Percentiles rank a stretch among this genome's conserved stretches.
These are phyloP conservation scores for Rubroboletus satanas DNA, from an alignment of 768 basidiomycete species.

Conservation along the genomic window DNA sequence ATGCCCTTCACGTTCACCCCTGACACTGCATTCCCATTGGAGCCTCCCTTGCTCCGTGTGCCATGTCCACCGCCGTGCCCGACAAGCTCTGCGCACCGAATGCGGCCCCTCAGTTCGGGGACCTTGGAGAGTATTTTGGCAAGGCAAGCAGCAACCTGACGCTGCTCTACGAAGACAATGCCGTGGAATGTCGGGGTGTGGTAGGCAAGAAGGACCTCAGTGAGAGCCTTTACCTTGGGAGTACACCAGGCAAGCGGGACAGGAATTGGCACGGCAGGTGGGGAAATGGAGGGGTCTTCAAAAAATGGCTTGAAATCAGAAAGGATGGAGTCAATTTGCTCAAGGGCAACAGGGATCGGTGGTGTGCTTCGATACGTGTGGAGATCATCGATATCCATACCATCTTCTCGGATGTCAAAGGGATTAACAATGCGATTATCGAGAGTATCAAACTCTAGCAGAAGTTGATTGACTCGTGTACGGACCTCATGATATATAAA, in stretches of 20 bases:
- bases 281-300: constrained; percentile 27
- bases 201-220: constrained; percentile 56
- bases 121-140: constrained; percentile 60
- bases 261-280: constrained; percentile 35
- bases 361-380: constrained; percentile 14
- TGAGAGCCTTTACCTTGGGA: constrained; percentile 64
- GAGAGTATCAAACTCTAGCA: constrained; percentile 27
- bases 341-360: constrained; percentile 39
- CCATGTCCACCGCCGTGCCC: constrained; percentile 55
- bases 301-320: constrained; percentile 40
- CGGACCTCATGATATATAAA: constrained; percentile 63
- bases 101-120: constrained; percentile 50
- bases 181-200: constrained; percentile 61
- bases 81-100: constrained; percentile 63
- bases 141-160: constrained; percentile 72
- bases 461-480: constrained; percentile 42
- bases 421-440: constrained; percentile 17
- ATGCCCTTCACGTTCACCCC: constrained; percentile 46
- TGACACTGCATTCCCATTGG: constrained; percentile 19
- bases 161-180: constrained; percentile 85
- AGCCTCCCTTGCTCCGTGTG: constrained; percentile 18
- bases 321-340: constrained; percentile 49
- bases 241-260: constrained; percentile 63
- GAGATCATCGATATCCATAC: constrained; percentile 30
- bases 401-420: constrained; percentile 16